These are phyloP conservation scores for Rhizomucor pusillus DNA, from an alignment of 371 early-diverging fungal genomes.

Conservation along the genomic window DNA sequence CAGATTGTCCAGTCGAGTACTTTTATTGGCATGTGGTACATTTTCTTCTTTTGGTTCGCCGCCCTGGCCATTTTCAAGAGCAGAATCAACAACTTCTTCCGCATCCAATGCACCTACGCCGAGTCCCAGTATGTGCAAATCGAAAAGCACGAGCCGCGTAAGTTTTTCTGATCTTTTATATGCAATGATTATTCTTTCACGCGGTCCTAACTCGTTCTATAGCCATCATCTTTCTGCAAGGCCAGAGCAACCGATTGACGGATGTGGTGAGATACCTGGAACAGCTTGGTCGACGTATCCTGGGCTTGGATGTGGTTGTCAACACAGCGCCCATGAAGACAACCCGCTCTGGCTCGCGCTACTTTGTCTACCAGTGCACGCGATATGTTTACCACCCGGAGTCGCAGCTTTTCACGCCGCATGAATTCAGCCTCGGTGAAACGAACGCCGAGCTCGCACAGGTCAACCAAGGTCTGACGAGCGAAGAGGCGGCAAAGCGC, in stretches of 20 bases:
- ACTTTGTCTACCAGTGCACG: constrained; percentile 75
- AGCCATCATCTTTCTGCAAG: constrained; percentile 54
- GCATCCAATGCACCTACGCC: constrained; percentile 51
- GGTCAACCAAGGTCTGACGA: constrained; percentile 48
- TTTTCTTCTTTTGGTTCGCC: constrained; percentile 65
- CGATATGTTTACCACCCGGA: constrained; percentile 64
- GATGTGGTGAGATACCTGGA: constrained; percentile 22
- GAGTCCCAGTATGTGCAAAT: constrained; percentile 63
- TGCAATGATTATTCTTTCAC: background rate
- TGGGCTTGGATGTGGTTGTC: constrained; percentile 42
- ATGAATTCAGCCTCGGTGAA: constrained; percentile 54
- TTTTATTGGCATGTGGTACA: constrained; percentile 62
- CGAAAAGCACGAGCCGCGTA: constrained; percentile 53
- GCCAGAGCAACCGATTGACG: constrained; percentile 25
- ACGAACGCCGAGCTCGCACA: constrained; percentile 49
- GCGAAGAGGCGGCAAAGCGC: constrained; percentile 56
- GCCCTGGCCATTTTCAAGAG: constrained; percentile 39
- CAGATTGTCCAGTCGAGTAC: constrained; percentile 36
- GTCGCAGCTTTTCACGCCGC: constrained; percentile 53
- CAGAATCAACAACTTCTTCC: constrained; percentile 64
- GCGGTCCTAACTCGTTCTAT: background rate
- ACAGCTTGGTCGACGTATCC: constrained; percentile 16
- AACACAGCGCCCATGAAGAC: constrained; percentile 35
- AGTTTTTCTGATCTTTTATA: background rate
- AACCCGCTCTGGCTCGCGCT: constrained; percentile 55